Percentiles rank a stretch among this genome's conserved stretches.
Evolutionary conservation across 441 rosid genomes (phyloP).

Genomic region (Geranium incanum): DNA sequence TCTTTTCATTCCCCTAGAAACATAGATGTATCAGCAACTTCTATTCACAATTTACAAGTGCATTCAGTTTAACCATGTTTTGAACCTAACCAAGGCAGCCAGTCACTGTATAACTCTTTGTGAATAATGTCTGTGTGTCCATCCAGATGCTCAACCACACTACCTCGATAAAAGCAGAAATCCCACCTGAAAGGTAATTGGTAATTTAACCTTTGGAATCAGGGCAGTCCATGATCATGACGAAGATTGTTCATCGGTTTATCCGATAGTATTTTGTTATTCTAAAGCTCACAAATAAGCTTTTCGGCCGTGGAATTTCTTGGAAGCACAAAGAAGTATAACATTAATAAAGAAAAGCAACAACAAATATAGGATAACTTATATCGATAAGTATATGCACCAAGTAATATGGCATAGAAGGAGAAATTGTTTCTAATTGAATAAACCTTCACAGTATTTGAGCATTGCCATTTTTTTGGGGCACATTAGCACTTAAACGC

Average conservation of each 20-base stretch:
- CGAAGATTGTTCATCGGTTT: no score
- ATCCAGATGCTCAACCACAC: constrained; percentile 78
- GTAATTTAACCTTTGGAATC: constrained; percentile 14
- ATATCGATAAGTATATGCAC: neutral
- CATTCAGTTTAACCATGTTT: constrained; percentile 1
- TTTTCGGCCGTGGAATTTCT: neutral
- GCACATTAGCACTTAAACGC: no score
- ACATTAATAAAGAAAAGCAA: neutral
- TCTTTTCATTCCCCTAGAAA: constrained; percentile 58
- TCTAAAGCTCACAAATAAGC: neutral
- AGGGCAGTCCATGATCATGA: neutral
- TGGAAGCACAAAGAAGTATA: neutral
- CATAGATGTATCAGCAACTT: constrained; percentile 9
- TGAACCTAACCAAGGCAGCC: constrained; percentile 64
- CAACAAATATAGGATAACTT: neutral
- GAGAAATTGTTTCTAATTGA: no score
- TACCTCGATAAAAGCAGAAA: constrained; percentile 63
- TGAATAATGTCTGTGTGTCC: constrained; percentile 84
- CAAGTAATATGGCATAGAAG: neutral
- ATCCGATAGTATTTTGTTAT: neutral
- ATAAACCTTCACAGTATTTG: no score
- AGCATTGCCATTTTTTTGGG: no score
- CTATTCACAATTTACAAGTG: neutral
- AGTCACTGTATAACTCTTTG: constrained; percentile 56
- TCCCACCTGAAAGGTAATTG: constrained; percentile 67